Evolutionary conservation across 495 filamentous ascomycete genomes (phyloP), one percentile per base, ranked within the genome.

Genomic region (Amniculicola lignicola): DNA sequence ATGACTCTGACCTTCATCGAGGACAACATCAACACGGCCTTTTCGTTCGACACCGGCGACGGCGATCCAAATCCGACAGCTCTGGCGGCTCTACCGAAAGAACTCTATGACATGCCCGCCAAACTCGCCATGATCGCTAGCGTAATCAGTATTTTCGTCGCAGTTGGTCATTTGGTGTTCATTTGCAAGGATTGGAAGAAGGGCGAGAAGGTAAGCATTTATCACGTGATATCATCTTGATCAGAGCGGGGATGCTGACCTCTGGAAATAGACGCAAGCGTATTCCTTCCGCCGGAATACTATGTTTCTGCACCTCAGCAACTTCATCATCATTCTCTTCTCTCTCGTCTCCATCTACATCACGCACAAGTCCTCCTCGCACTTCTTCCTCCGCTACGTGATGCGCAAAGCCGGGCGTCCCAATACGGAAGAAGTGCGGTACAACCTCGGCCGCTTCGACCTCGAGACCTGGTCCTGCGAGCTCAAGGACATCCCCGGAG

Each of bases 401-500:
- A 52, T 12, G 4, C 25, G 33, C 16, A 51, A 59, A 52, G 55
- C 55, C 22, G 23, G 52, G 16, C 16, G 35, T 2, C 28, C 37
- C 24, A 35, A 24, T 31, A 49, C 40, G 0, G 28, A 56, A 39
- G 46, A 37, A 18, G 24, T 57, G 15, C 48, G 53, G 10, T 63
- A 63, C 49, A 49, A 63, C 45, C 36, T 29, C 28, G 60, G 60
- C 27, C 54, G 38, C 45, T 63, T 63, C 50, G 60, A 63, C 22
- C 54, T 63, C 35, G 60, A 63, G 38, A 63, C 60, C 18, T 63
- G 60, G 54, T 43, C 42, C 21, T 63, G 54, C 45, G 60, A 63
- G 28, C 42, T 63, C 12, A 47, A 63, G 48, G 16, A 0, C 16
- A 37, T 51, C 2, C 1, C 24, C 1, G 59, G 53, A 2, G 50